Conservation (phyloP, 768 basidiomycete species). For the Rhizopogon roseolus region DNA sequence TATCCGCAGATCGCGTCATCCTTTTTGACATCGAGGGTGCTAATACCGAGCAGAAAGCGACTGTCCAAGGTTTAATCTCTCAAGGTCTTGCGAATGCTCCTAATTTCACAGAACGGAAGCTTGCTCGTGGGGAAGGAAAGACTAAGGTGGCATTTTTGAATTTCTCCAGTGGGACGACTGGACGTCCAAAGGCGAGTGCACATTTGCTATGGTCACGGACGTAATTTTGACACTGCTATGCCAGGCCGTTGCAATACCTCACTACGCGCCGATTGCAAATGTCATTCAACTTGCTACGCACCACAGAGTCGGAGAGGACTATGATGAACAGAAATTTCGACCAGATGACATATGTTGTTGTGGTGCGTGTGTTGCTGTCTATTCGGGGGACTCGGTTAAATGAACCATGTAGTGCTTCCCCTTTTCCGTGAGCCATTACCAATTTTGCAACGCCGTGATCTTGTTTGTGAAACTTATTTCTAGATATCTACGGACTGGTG, state of each 20-base stretch:
- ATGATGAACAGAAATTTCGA: conserved; percentile 46
- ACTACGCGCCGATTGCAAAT: conserved; percentile 56
- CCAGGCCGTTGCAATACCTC: conserved; percentile 58
- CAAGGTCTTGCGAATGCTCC: conserved; percentile 37
- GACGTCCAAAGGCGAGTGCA: conserved; percentile 57
- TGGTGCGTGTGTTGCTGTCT: conserved; percentile 32
- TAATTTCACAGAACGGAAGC: conserved; percentile 43
- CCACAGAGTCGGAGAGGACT: conserved; percentile 42
- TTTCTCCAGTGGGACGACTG: conserved; percentile 77
- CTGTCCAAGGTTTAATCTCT: conserved; percentile 43
- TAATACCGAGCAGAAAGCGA: conserved; percentile 16
- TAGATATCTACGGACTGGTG: conserved; percentile 66
- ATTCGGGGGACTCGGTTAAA: not conserved
- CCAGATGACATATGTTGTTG: conserved; percentile 58
- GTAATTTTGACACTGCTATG: not conserved
- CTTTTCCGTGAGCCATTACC: conserved; percentile 46
- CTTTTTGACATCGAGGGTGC: conserved; percentile 28
- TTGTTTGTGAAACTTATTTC: conserved; percentile 2
- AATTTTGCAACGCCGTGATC: not conserved
- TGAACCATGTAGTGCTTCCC: conserved; percentile 43
- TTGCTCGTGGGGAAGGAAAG: conserved; percentile 57
- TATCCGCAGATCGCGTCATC: conserved; percentile 42
- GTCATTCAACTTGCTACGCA: conserved; percentile 57
- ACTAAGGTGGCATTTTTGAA: conserved; percentile 67
- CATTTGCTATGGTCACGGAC: not conserved